A percentile compares a stretch with the other conserved stretches of the same genome.
Conservation (phyloP, 2,329 filamentous ascomycete genomes). For the Gaeumannomyces tritici region DNA sequence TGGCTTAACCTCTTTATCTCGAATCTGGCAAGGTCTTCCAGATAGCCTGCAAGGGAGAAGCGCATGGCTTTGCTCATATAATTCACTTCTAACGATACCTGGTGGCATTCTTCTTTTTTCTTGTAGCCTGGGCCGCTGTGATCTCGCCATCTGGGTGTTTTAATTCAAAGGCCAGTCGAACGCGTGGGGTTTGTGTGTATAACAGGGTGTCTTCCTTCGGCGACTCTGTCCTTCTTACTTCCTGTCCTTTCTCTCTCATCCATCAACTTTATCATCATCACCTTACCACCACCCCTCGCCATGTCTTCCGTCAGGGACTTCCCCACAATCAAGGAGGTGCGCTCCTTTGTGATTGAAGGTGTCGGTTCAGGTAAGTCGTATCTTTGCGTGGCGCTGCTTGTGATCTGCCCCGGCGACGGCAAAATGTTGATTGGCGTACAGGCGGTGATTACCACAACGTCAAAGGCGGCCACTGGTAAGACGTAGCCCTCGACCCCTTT, state of each 20-base stretch:
- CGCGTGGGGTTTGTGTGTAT: too few relatives aligned
- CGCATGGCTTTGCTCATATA: not conserved
- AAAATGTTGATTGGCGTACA: slow-evolving; percentile 14
- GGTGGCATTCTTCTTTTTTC: not conserved
- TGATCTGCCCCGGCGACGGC: too few relatives aligned
- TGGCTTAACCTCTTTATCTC: not conserved
- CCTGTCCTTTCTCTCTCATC: not conserved
- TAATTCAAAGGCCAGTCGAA: too few relatives aligned
- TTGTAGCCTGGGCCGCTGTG: too few relatives aligned
- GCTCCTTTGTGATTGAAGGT: slow-evolving; percentile 63
- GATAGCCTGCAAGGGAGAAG: too few relatives aligned
- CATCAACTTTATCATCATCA: too few relatives aligned
- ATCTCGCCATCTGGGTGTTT: not conserved
- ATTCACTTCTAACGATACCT: not conserved
- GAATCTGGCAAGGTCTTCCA: not conserved
- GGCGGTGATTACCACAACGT: slow-evolving; percentile 93
- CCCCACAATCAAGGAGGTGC: slow-evolving; percentile 65
- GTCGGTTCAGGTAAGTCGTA: slow-evolving; percentile 39
- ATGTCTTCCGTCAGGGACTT: slow-evolving; percentile 49
- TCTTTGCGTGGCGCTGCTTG: not conserved
- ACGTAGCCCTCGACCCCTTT: not conserved
- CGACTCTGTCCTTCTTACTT: not conserved
- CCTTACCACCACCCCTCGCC: not conserved
- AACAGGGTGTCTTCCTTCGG: not conserved
- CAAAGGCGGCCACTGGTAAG: slow-evolving; percentile 58